Conservation (phyloP, 2,329 filamentous ascomycete genomes). For the Moelleriella libera region DNA sequence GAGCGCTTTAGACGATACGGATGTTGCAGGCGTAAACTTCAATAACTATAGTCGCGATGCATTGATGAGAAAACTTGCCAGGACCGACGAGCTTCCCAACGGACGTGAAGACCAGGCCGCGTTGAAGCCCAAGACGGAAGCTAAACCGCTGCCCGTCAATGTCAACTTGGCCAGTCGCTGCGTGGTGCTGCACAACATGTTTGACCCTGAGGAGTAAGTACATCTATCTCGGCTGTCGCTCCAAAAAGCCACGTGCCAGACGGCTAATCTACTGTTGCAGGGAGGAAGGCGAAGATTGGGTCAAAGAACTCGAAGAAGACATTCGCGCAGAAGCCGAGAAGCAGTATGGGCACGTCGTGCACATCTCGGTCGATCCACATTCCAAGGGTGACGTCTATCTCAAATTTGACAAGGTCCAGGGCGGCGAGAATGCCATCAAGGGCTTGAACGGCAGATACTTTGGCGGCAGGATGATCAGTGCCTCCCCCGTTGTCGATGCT, state of each 20-base stretch:
- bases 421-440: conserved; percentile 94
- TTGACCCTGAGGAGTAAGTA: conserved; percentile 79
- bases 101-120: conserved; percentile 57
- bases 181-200: conserved; percentile 91
- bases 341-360: conserved; percentile 94
- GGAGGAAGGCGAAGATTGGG: conserved; percentile 76
- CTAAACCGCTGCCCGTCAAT: conserved; percentile 66
- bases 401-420: conserved; percentile 92
- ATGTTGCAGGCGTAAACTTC: conserved; percentile 97
- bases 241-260: not conserved
- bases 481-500: conserved; percentile 91
- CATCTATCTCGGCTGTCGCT: not conserved
- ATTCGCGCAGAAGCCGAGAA: conserved; percentile 83
- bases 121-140: conserved; percentile 64
- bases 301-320: conserved; percentile 88
- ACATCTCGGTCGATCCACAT: conserved; percentile 89
- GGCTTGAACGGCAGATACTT: conserved; percentile 96
- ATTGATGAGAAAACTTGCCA: conserved; percentile 95
- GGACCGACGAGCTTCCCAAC: conserved; percentile 69
- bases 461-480: conserved; percentile 82
- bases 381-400: conserved; percentile 94
- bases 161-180: conserved; percentile 89
- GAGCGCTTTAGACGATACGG: conserved; percentile 91
- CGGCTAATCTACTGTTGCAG: conserved; percentile 25
- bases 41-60: conserved; percentile 98